Evolutionary conservation across 139 green algal species (phyloP), one percentile per base, ranked within the genome.

Genomic region (Coelastrella sp.): DNA sequence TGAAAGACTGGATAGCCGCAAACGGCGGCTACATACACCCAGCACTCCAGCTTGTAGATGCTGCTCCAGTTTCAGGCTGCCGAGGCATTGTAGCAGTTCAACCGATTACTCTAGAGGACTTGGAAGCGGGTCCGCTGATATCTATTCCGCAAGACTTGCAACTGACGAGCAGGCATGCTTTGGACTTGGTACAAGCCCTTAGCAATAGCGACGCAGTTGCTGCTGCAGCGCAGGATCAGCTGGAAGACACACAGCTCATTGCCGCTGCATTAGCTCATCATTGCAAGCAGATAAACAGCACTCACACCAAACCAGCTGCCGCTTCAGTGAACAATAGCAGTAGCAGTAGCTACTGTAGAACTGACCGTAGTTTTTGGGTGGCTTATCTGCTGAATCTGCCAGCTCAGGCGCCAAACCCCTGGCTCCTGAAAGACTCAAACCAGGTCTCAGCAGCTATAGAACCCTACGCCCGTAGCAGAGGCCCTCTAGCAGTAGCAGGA

Each of bases 1-100:
- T 76, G n/a, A 22, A 23, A 23, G 68, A 76, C 66, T 88, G 83
- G 83, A 88, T 88, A n/a, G 22, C 8, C 5, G 76, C 47, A 3
- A 16, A 88, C n/a, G 83, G 83, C 14, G 85, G 85, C 14, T 79
- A 32, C 54, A 73, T 89, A n/a, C 85, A 89, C n/a, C 56, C 73
- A 59, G 16, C 47, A 5, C 19, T 89, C 19, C 68, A 58, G 73
- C 73, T 89, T 56, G 11, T 60, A 32, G 73, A 90, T 16, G 0
- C 47, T 56, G 85, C 85, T 54, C 85, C 85, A 5, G 60, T 59
- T 7, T 84, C 85, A 56, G 57, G 60, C 22, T 90, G 85, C 74
- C 14, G 85, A 65, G 85, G 85, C 22, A 17, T 90, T 23, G n/a
- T 84, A 54, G 23, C 73, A 32, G n/a, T 13, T 6, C 4, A 16